Evolutionary conservation across 352 stramenopile species (phyloP).

Genomic region (Phytophthora cryptogea): DNA sequence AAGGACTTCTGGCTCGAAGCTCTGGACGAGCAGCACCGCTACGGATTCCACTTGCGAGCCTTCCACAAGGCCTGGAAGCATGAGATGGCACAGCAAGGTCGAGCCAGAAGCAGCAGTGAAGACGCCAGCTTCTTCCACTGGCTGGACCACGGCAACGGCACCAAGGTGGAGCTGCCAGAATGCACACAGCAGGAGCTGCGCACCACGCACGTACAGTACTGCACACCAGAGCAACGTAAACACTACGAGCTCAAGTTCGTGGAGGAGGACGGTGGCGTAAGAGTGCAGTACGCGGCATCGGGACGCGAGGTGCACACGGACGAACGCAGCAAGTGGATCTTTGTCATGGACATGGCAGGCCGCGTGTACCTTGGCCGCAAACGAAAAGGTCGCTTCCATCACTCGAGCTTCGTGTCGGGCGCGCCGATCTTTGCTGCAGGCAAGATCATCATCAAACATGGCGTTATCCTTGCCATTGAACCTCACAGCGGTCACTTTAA

Average conservation of each 20-base stretch:
- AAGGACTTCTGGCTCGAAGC: conserved; percentile 80
- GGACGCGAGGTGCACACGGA: conserved; percentile 55
- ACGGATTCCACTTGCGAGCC: conserved; percentile 68
- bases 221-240: conserved; percentile 39
- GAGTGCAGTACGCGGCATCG: conserved; percentile 43
- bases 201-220: conserved; percentile 60
- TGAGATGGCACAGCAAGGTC: conserved; percentile 31
- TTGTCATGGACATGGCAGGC: conserved; percentile 54
- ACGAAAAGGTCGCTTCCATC: conserved; percentile 72
- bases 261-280: conserved; percentile 5
- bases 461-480: conserved; percentile 63
- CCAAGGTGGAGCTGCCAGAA: conserved; percentile 51
- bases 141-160: conserved; percentile 63
- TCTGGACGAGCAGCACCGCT: conserved; percentile 72
- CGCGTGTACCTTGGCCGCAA: conserved; percentile 73
- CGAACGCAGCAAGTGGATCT: conserved; percentile 76
- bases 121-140: conserved; percentile 72
- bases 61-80: conserved; percentile 70
- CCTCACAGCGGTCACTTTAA: conserved; percentile 83
- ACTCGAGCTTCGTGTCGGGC: conserved; percentile 78
- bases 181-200: conserved; percentile 55
- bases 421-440: conserved; percentile 64
- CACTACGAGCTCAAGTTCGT: conserved; percentile 54
- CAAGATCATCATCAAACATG: conserved; percentile 67
- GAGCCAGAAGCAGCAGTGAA: not conserved